Evolutionary conservation across 257 asterid species (phyloP), one percentile per base, ranked within the genome.

Genomic region (Thymus quinquecostatus): DNA sequence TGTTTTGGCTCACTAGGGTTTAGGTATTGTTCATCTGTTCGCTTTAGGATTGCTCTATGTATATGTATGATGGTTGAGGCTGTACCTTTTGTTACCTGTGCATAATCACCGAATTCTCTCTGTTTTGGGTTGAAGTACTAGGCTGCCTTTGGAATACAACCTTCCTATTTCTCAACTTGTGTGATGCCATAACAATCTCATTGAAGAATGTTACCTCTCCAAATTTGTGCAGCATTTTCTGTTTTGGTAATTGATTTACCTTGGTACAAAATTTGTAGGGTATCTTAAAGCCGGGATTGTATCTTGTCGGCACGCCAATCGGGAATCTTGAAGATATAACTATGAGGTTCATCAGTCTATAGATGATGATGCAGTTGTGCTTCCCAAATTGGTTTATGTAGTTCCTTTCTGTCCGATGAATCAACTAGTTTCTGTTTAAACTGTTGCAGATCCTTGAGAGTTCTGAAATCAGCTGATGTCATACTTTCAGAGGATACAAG

Each of bases 301-400:
- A 94, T 87, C 82, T 94, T 33, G 97, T 94, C 9, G 97, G 95
- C 75, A 94, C 97, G 8, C 97, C 99, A 55, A 89, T 94, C 64
- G 97, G 99, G 68, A 94, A 89, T 86, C 98, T 94, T 77, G 98
- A 91, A 82, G 98, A 94, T 79, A 94, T 94, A 74, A 94, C 99
- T 57, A 75, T 88, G 36, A 82, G 97, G 96, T 90, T 63, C 71
- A 44, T 70, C 60, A 21, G 21, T 53, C 41, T 44, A 14, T 27
- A 48, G 65, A 64, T 50, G 69, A 36, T 41, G 34, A 38, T 62
- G 74, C 27, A 36, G 45, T 53, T 41, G n/a, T 28, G 71, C 54
- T 51, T 50, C 58, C 44, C 33, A 33, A 28, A 6, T 45, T 73
- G 14, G 36, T 3, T 67, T 30, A 6, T 70, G 66, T 14, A 33